A percentile compares a stretch with the other conserved stretches of the same genome.
Evolutionary conservation across 2,329 filamentous ascomycete species (phyloP).

Genomic region (Podosphaera xanthii): DNA sequence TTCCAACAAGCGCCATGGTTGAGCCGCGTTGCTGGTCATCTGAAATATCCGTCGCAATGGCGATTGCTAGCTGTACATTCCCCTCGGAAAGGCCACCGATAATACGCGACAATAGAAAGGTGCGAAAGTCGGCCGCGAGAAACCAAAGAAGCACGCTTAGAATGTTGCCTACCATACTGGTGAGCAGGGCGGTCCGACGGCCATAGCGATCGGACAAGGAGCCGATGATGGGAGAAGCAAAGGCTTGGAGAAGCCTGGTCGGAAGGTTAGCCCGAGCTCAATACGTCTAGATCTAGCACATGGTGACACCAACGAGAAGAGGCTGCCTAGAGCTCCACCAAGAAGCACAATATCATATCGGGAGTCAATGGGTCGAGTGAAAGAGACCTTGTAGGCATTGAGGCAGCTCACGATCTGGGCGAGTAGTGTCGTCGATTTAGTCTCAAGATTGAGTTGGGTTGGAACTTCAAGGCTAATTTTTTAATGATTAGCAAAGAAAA

Average conservation of each 20-base stretch:
- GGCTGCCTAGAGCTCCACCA: slow-evolving; percentile 74
- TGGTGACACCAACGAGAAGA: slow-evolving; percentile 41
- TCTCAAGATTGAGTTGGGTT: slow-evolving; percentile 19
- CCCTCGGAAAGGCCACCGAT: slow-evolving; percentile 89
- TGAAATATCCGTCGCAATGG: slow-evolving; percentile 89
- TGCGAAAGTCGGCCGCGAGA: slow-evolving; percentile 77
- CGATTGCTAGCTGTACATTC: slow-evolving; percentile 87
- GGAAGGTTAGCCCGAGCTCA: not conserved
- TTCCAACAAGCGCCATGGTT: slow-evolving; percentile 90
- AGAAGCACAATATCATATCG: slow-evolving; percentile 93
- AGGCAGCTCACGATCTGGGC: slow-evolving; percentile 60
- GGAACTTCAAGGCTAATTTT: slow-evolving; percentile 41
- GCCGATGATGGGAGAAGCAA: slow-evolving; percentile 82
- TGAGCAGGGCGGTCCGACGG: slow-evolving; percentile 64
- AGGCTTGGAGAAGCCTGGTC: slow-evolving; percentile 50
- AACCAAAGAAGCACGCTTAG: slow-evolving; percentile 89
- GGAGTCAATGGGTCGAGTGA: slow-evolving; percentile 78
- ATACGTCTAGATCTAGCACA: not conserved
- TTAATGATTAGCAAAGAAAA: not conserved
- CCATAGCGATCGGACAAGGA: slow-evolving; percentile 73
- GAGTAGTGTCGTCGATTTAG: slow-evolving; percentile 40
- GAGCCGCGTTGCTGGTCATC: slow-evolving; percentile 64
- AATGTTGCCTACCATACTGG: slow-evolving; percentile 84
- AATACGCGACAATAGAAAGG: slow-evolving; percentile 78
- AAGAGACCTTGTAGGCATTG: slow-evolving; percentile 86